These are phyloP conservation scores for Mycena amicta DNA, from an alignment of 768 basidiomycete species.

Conservation along the genomic window DNA sequence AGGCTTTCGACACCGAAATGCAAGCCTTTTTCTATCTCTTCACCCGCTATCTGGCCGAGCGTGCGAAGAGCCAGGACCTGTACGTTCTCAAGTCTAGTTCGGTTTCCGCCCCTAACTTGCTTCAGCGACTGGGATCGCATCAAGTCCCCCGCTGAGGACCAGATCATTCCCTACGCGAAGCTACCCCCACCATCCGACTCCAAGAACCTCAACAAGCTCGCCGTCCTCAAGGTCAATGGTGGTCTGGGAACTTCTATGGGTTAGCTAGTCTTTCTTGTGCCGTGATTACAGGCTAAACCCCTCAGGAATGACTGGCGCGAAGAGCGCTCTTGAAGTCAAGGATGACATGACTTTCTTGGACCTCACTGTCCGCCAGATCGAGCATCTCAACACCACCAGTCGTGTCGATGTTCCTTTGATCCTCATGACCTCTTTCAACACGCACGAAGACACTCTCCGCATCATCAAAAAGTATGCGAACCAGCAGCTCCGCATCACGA, in stretches of 20 bases:
- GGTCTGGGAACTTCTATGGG: slow-evolving; percentile 92
- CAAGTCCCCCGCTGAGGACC: slow-evolving; percentile 82
- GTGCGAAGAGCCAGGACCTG: slow-evolving; percentile 87
- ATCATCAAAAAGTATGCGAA: slow-evolving; percentile 97
- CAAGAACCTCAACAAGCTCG: slow-evolving; percentile 85
- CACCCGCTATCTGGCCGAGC: slow-evolving; percentile 90
- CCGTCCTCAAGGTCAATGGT: slow-evolving; percentile 94
- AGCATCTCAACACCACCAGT: slow-evolving; percentile 86
- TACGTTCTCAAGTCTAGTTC: slow-evolving; percentile 40
- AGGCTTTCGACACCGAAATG: slow-evolving; percentile 96
- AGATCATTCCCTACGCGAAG: slow-evolving; percentile 80
- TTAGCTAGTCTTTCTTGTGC: slow-evolving; percentile 31
- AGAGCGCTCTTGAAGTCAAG: slow-evolving; percentile 93
- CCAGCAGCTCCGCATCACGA: slow-evolving; percentile 90
- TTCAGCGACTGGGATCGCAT: slow-evolving; percentile 86
- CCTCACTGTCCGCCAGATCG: slow-evolving; percentile 90
- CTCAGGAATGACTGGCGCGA: slow-evolving; percentile 87
- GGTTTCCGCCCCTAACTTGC: slow-evolving; percentile 1
- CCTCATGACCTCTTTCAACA: slow-evolving; percentile 99
- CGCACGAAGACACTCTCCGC: slow-evolving; percentile 92
- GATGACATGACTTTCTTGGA: slow-evolving; percentile 98
- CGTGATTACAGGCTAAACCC: slow-evolving; percentile 35
- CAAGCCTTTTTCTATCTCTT: slow-evolving; percentile 95
- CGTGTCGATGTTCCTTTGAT: slow-evolving; percentile 94
- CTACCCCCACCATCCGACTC: slow-evolving; percentile 63